Evolutionary conservation across 305 asterid species (phyloP).

Genomic region (Solanum hybrid): DNA sequence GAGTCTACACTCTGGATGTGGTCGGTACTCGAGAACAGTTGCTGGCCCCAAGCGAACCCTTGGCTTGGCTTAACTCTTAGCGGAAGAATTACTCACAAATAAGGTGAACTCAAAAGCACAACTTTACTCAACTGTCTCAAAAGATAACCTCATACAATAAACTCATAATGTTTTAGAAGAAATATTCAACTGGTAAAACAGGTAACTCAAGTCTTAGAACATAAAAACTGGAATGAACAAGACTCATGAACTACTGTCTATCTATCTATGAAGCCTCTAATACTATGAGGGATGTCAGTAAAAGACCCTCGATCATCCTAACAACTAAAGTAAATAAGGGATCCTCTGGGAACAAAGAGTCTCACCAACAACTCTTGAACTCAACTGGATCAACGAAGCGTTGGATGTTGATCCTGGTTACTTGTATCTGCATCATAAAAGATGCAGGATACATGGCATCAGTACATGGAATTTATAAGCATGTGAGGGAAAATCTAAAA

Average conservation of each 20-base stretch:
- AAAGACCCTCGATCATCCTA: neutral
- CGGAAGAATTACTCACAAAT: neutral
- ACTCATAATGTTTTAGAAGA: neutral
- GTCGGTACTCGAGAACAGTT: neutral
- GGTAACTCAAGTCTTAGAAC: neutral
- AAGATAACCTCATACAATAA: neutral
- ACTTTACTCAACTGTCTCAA: neutral
- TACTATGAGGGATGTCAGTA: neutral
- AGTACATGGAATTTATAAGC: neutral
- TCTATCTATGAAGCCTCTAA: neutral
- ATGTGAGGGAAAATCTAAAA: neutral
- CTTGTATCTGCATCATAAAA: neutral
- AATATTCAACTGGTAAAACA: neutral
- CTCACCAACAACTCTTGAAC: neutral
- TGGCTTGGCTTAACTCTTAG: neutral
- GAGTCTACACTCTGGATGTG: neutral
- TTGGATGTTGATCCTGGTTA: neutral
- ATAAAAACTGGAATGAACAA: neutral
- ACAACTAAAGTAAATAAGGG: neutral
- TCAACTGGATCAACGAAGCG: neutral
- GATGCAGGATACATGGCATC: neutral
- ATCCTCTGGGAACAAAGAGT: neutral
- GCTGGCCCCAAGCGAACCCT: neutral
- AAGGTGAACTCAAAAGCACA: neutral
- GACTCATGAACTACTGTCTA: neutral